Percentiles rank a stretch among this genome's conserved stretches.
Evolutionary conservation across 2,329 filamentous ascomycete genomes (phyloP).

Genomic region (Xylariaceae sp.): DNA sequence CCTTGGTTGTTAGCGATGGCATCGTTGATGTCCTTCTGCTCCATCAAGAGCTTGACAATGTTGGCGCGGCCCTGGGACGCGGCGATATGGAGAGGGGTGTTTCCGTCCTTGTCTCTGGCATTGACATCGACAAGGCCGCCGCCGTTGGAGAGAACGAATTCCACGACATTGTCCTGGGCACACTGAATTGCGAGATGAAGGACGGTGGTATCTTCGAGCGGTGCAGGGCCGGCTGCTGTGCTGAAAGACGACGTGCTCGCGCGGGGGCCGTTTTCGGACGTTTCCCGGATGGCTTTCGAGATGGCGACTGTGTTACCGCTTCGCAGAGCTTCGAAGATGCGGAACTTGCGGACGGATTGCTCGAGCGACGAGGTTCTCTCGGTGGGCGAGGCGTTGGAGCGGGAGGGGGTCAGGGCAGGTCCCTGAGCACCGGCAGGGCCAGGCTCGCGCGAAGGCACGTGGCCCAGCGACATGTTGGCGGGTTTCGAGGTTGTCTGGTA

Average conservation of each 20-base stretch:
- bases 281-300: constrained; percentile 74
- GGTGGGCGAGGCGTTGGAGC: constrained; percentile 18
- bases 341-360: constrained; percentile 90
- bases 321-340: constrained; percentile 85
- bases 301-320: constrained; percentile 89
- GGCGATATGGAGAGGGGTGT: constrained; percentile 86
- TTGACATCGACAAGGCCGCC: constrained; percentile 71
- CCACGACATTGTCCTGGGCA: constrained; percentile 84
- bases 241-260: constrained; percentile 52
- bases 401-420: constrained; percentile 9
- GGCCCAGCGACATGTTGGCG: constrained; percentile 44
- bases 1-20: constrained; percentile 78
- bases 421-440: constrained; percentile 15
- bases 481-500: constrained; percentile 36
- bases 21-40: constrained; percentile 81
- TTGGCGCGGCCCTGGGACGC: constrained; percentile 73
- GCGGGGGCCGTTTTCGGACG: constrained; percentile 46
- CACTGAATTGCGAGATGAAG: constrained; percentile 94
- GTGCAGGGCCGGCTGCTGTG: constrained; percentile 33
- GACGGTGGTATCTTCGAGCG: constrained; percentile 78
- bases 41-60: constrained; percentile 77
- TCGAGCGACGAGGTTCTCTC: constrained; percentile 63
- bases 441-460: constrained; percentile 35
- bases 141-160: constrained; percentile 83
- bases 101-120: constrained; percentile 85